Evolutionary conservation across 129 eudicot genomes (phyloP).

Genomic region (Sambucus nigra): DNA sequence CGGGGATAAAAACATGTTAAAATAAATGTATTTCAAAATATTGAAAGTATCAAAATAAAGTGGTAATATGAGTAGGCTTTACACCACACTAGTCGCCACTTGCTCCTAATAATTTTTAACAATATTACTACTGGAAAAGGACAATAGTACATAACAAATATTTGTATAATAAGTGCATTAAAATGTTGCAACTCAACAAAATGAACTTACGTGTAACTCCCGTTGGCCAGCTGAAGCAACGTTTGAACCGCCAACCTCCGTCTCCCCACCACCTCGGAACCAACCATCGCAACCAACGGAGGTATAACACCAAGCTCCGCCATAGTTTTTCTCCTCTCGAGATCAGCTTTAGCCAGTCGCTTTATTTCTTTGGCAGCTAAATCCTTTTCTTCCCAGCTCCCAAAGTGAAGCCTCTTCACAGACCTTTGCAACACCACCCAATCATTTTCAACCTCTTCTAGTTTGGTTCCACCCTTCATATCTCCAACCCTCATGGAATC

Average conservation of each 20-base stretch:
- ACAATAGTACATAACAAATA: no score
- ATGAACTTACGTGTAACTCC: conserved; percentile 74
- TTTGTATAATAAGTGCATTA: no score
- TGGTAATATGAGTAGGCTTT: no score
- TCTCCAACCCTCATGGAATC: not conserved
- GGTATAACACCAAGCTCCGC: conserved; percentile 90
- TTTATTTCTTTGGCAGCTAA: conserved; percentile 49
- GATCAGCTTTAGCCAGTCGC: conserved; percentile 44
- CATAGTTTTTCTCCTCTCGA: conserved; percentile 48
- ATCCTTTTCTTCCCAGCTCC: conserved; percentile 73
- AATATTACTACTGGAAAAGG: no score
- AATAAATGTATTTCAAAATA: no score
- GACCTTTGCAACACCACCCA: conserved; percentile 44
- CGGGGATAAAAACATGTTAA: no score
- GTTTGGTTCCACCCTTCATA: conserved; percentile 3
- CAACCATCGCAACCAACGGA: conserved; percentile 83
- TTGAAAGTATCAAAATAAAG: no score
- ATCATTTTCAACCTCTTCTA: conserved; percentile 13
- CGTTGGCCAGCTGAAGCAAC: conserved; percentile 57
- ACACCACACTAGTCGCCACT: no score
- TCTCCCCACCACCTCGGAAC: conserved; percentile 31
- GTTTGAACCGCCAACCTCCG: conserved; percentile 64
- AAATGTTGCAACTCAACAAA: not conserved
- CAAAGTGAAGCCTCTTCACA: conserved; percentile 84
- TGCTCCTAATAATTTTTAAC: no score